phyloP scores from a whole-genome alignment of 2,329 filamentous ascomycete genomes.

The Fusarium brevicatenulatum region DNA sequence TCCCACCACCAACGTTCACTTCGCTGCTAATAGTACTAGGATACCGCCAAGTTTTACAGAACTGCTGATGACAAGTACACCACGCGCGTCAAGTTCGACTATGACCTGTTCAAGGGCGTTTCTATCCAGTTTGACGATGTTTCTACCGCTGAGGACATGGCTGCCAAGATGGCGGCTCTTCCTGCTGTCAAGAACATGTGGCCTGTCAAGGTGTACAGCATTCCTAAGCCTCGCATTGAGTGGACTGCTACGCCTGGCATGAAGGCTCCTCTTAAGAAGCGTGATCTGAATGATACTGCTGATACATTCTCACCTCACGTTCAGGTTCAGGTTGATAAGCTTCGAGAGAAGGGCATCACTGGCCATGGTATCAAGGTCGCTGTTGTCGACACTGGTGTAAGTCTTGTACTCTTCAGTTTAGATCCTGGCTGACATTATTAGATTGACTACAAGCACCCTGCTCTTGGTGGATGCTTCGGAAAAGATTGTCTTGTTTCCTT shows the following conservation, averaged over 20 bases:
- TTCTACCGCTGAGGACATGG: slow-evolving; percentile 54
- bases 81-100: slow-evolving; percentile 58
- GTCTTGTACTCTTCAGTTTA: slow-evolving; percentile 2
- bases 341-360: slow-evolving; percentile 59
- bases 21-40: slow-evolving; percentile 45
- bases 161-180: slow-evolving; percentile 54
- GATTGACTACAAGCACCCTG: slow-evolving; percentile 71
- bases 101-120: slow-evolving; percentile 64
- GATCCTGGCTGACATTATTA: slow-evolving; percentile 29
- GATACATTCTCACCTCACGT: slow-evolving; percentile 59
- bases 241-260: slow-evolving; percentile 44
- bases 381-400: slow-evolving; percentile 64
- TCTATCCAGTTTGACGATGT: slow-evolving; percentile 63
- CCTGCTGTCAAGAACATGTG: slow-evolving; percentile 60
- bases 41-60: slow-evolving; percentile 44
- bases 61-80: slow-evolving; percentile 11
- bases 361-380: slow-evolving; percentile 64
- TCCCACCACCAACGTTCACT: fast-evolving
- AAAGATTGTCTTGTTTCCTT: slow-evolving; percentile 65
- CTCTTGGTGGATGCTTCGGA: slow-evolving; percentile 72
- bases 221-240: slow-evolving; percentile 53
- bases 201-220: slow-evolving; percentile 57
- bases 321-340: slow-evolving; percentile 66
- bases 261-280: slow-evolving; percentile 24
- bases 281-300: slow-evolving; percentile 40